Percentiles rank a stretch among this genome's conserved stretches.
These are phyloP conservation scores for Schizochytrium sp. DNA, from an alignment of 108 stramenopile species.

Conservation along the genomic window DNA sequence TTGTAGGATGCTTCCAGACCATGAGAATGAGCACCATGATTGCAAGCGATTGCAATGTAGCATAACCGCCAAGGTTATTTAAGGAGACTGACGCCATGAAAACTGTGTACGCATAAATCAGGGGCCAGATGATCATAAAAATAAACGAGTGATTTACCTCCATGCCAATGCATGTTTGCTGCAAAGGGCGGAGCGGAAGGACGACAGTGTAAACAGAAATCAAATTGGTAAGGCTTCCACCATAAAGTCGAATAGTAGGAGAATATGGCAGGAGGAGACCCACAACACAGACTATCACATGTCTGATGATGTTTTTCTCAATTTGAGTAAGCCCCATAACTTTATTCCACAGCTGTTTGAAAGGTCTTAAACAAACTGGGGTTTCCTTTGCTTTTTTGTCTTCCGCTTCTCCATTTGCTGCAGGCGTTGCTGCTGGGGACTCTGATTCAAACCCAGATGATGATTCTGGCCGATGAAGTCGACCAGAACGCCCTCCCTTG, in stretches of 20 bases:
- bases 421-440: too few species aligned
- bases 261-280: neutral
- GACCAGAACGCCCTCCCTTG: too few species aligned
- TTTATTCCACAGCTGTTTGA: too few species aligned
- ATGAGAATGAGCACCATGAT: neutral
- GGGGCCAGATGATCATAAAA: slow-evolving; percentile 10
- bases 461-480: too few species aligned
- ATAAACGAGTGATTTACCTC: neutral
- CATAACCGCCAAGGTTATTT: neutral
- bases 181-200: neutral
- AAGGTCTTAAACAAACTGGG: too few species aligned
- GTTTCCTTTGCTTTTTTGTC: too few species aligned
- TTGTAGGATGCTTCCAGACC: slow-evolving; percentile 6
- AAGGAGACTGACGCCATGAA: slow-evolving; percentile 3
- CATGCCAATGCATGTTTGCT: neutral
- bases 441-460: too few species aligned
- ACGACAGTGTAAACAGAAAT: neutral
- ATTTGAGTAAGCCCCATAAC: neutral
- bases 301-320: neutral
- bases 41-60: neutral
- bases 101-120: neutral
- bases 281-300: slow-evolving; percentile 1
- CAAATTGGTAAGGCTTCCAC: neutral
- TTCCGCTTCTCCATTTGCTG: too few species aligned
- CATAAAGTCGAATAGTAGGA: neutral